Evolutionary conservation across 805 yeast genomes (phyloP).

Genomic region (Cyberlindnera samutprakarnensis): DNA sequence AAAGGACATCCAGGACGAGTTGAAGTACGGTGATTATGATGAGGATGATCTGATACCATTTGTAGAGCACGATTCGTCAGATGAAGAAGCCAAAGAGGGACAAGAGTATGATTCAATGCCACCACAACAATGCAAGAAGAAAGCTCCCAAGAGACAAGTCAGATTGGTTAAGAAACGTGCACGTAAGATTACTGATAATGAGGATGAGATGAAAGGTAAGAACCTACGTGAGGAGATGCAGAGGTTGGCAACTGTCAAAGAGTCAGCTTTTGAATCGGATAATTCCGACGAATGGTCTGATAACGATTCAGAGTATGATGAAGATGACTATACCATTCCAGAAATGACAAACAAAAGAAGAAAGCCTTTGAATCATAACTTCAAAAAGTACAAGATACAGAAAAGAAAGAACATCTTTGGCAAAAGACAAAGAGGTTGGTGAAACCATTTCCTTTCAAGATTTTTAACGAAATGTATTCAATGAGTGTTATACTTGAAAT

Average conservation of each 20-base stretch:
- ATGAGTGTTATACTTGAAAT: too few relatives aligned
- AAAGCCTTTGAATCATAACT: slow-evolving; percentile 28
- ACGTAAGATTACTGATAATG: slow-evolving; percentile 22
- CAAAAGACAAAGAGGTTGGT: slow-evolving; percentile 24
- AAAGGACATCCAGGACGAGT: slow-evolving; percentile 26
- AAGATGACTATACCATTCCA: slow-evolving; percentile 7
- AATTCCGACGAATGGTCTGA: slow-evolving; percentile 18
- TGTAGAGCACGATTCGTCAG: slow-evolving; percentile 9
- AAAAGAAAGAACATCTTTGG: slow-evolving; percentile 28
- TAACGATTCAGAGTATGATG: slow-evolving; percentile 13
- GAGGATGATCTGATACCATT: slow-evolving; percentile 14
- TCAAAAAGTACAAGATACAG: slow-evolving; percentile 42
- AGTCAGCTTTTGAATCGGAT: slow-evolving; percentile 15
- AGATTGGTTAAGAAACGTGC: slow-evolving; percentile 21
- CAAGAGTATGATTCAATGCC: slow-evolving; percentile 1
- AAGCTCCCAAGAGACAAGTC: slow-evolving; percentile 27
- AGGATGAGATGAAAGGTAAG: slow-evolving; percentile 25
- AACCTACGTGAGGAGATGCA: slow-evolving; percentile 18
- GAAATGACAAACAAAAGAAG: slow-evolving; percentile 25
- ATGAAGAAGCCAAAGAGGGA: slow-evolving; percentile 11
- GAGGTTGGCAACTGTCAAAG: slow-evolving; percentile 4
- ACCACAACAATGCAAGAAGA: slow-evolving; percentile 27
- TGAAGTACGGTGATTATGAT: slow-evolving; percentile 19
- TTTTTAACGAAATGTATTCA: too few relatives aligned
- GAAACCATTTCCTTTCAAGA: too few relatives aligned